phyloP scores from a whole-genome alignment of 2,329 filamentous ascomycete species.

The Pseudogymnoascus sp. region DNA sequence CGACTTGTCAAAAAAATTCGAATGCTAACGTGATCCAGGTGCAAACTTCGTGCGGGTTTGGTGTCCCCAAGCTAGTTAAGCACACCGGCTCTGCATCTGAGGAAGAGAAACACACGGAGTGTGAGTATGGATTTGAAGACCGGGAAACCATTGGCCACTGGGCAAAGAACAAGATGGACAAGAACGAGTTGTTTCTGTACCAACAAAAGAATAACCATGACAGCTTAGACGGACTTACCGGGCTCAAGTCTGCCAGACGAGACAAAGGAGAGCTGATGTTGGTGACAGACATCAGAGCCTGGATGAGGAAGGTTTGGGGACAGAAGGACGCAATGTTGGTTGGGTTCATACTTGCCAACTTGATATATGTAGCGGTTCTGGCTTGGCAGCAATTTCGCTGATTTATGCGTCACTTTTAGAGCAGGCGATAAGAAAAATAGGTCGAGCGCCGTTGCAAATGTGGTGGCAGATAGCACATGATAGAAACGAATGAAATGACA shows the following conservation, averaged over 20 bases:
- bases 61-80: slow-evolving; percentile 44
- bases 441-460: not conserved
- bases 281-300: slow-evolving; percentile 30
- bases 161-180: slow-evolving; percentile 39
- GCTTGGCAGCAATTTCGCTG: not conserved
- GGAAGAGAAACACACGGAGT: slow-evolving; percentile 23
- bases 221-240: slow-evolving; percentile 52
- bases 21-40: slow-evolving; percentile 27
- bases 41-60: slow-evolving; percentile 60
- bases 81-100: slow-evolving; percentile 18
- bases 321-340: slow-evolving; percentile 10
- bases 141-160: slow-evolving; percentile 48
- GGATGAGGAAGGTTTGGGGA: slow-evolving; percentile 13
- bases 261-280: slow-evolving; percentile 40
- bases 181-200: slow-evolving; percentile 45
- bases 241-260: slow-evolving; percentile 43
- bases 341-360: slow-evolving; percentile 10
- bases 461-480: not conserved
- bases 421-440: not conserved
- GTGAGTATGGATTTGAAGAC: slow-evolving; percentile 37
- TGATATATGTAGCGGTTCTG: not conserved
- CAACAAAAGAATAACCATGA: slow-evolving; percentile 45
- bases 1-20: not conserved
- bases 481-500: not conserved
- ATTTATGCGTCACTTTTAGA: not conserved